These are phyloP conservation scores for Teunomyces panamensis DNA, from an alignment of 805 yeast species.

Conservation along the genomic window DNA sequence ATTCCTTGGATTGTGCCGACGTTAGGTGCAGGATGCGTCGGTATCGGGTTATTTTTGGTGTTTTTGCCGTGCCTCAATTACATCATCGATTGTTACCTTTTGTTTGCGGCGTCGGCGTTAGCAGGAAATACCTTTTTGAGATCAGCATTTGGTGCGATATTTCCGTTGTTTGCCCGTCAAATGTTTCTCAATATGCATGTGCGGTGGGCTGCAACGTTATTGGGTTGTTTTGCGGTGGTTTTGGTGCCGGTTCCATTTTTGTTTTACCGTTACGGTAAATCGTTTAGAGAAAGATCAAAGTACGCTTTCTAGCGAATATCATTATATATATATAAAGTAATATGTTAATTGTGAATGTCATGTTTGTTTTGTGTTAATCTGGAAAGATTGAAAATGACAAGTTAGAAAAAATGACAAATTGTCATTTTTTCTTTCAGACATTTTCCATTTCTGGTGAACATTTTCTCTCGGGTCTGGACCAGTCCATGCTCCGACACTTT, in stretches of 20 bases:
- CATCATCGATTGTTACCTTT: conserved; percentile 57
- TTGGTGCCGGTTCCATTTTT: conserved; percentile 57
- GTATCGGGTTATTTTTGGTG: conserved; percentile 49
- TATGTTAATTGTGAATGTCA: too few species aligned
- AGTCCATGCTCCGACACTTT: background rate
- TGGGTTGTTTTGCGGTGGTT: conserved; percentile 50
- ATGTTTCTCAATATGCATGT: conserved; percentile 50
- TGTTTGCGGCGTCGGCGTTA: conserved; percentile 60
- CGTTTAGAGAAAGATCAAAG: conserved; percentile 17
- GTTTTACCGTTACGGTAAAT: conserved; percentile 47
- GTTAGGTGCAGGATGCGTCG: conserved; percentile 41
- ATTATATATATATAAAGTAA: background rate
- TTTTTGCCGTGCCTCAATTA: conserved; percentile 62
- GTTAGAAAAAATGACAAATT: too few species aligned
- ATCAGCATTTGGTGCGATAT: conserved; percentile 57
- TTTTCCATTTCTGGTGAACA: background rate
- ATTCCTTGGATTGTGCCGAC: conserved; percentile 77
- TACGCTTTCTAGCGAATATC: conserved; percentile 9
- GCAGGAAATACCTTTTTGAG: conserved; percentile 63
- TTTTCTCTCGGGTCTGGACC: background rate
- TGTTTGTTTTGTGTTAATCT: too few species aligned
- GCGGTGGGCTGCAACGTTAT: conserved; percentile 53
- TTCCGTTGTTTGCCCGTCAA: conserved; percentile 56
- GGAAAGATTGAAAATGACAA: too few species aligned
- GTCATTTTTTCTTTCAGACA: background rate